Percentiles rank a stretch among this genome's conserved stretches.
phyloP scores from a whole-genome alignment of 495 filamentous ascomycete species.

The Polyplosphaeria fusca region DNA sequence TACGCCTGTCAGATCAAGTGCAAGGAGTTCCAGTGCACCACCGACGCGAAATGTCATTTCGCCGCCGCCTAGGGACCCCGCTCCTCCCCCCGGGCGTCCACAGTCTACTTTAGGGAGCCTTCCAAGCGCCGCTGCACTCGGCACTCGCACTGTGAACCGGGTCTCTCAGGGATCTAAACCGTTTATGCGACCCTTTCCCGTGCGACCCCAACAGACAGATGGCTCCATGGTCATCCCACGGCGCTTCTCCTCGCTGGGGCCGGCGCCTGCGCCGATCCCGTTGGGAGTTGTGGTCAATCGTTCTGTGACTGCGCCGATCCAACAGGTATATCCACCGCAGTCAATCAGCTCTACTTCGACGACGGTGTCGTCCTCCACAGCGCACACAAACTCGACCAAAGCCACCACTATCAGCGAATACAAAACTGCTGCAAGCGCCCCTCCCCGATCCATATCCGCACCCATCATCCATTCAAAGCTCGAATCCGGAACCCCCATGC shows the following conservation, averaged over 20 bases:
- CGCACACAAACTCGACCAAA: too few relatives aligned
- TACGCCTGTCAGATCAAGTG: conserved; percentile 1
- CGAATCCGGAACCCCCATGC: conserved; percentile 15
- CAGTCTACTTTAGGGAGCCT: conserved; percentile 29
- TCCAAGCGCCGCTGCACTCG: not conserved
- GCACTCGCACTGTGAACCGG: conserved; percentile 2
- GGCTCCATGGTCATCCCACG: conserved; percentile 27
- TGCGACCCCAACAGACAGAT: conserved; percentile 25
- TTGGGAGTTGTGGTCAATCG: conserved; percentile 24
- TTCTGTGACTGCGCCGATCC: conserved; percentile 20
- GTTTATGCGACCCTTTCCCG: conserved; percentile 28
- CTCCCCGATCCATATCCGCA: too few relatives aligned
- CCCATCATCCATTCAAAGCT: too few relatives aligned
- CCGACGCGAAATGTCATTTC: conserved; percentile 16
- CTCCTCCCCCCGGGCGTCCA: conserved; percentile 14
- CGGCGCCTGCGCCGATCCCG: conserved; percentile 24
- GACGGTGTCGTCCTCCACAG: not conserved
- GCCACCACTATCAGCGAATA: too few relatives aligned
- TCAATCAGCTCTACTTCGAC: conserved; percentile 1
- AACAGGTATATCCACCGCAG: not conserved
- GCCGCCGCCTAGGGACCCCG: conserved; percentile 17
- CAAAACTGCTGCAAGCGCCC: too few relatives aligned
- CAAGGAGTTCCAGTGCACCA: conserved; percentile 31
- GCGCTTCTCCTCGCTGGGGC: conserved; percentile 27
- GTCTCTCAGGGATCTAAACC: conserved; percentile 24